Evolutionary conservation across 305 asterid species (phyloP).

Genomic region (Fraxinus velutina): DNA sequence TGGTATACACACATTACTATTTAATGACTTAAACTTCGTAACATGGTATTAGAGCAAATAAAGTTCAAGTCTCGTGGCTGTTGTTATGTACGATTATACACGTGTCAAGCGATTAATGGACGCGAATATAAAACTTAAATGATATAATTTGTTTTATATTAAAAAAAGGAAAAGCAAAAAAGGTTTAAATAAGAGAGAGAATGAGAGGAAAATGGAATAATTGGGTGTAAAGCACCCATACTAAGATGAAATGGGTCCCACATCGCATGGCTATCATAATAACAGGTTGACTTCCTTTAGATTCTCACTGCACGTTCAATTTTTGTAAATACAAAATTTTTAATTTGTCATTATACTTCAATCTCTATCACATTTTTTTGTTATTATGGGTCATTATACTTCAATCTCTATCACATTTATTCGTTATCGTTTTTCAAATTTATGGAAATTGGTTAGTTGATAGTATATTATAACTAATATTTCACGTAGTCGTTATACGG

Average conservation of each 20-base stretch:
- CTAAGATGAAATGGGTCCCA: not conserved
- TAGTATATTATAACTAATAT: no score
- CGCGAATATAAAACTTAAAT: no score
- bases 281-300: not conserved
- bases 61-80: not conserved
- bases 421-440: not conserved
- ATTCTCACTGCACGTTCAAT: not conserved
- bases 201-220: not conserved
- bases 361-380: not conserved
- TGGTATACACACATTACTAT: no score
- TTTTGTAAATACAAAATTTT: not conserved
- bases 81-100: no score
- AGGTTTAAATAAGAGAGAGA: not conserved
- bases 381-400: not conserved
- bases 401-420: not conserved
- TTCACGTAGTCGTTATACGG: not conserved
- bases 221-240: not conserved
- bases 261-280: not conserved
- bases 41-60: no score
- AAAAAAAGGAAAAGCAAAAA: no score
- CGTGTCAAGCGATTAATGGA: not conserved
- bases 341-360: no score
- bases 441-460: not conserved
- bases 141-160: no score
- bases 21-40: no score